phyloP scores from a whole-genome alignment of 1,139 yeast species.

The Yamadazyma sp. region DNA sequence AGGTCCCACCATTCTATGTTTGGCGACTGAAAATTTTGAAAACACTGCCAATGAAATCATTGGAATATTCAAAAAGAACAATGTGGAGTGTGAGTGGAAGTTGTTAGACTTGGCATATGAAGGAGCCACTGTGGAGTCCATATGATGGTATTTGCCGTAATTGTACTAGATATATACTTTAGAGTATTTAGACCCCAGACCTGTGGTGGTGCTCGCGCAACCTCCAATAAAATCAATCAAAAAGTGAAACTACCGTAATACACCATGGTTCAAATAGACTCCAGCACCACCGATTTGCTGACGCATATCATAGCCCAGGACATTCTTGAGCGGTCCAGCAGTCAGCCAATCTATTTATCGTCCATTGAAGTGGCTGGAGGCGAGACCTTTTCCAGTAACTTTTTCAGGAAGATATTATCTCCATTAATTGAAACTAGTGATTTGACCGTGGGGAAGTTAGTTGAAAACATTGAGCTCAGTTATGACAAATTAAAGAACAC shows the following conservation, averaged over 20 bases:
- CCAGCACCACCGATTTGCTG: constrained; percentile 20
- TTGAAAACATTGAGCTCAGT: constrained; percentile 26
- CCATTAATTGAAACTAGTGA: constrained; percentile 47
- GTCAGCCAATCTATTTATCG: constrained; percentile 47
- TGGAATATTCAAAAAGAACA: constrained; percentile 61
- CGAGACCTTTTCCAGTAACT: constrained; percentile 44
- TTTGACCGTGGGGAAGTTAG: constrained; percentile 44
- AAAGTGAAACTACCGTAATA: constrained; percentile 3
- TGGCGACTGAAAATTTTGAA: constrained; percentile 87
- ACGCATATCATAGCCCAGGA: constrained; percentile 33
- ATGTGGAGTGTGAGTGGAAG: constrained; percentile 77
- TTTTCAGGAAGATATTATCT: constrained; percentile 43
- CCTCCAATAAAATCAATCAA: constrained; percentile 5
- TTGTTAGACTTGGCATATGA: constrained; percentile 82
- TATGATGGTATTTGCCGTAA: neutral
- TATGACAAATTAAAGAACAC: constrained; percentile 36
- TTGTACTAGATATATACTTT: neutral
- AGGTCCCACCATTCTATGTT: constrained; percentile 93
- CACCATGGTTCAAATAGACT: constrained; percentile 11
- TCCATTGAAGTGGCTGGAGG: constrained; percentile 51
- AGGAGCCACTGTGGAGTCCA: constrained; percentile 59
- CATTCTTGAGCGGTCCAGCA: constrained; percentile 28
- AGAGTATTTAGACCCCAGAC: neutral
- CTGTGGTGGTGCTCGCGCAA: neutral
- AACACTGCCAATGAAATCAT: constrained; percentile 78